Evolutionary conservation across 2,329 filamentous ascomycete genomes (phyloP).

Genomic region (Colletotrichum agaves): DNA sequence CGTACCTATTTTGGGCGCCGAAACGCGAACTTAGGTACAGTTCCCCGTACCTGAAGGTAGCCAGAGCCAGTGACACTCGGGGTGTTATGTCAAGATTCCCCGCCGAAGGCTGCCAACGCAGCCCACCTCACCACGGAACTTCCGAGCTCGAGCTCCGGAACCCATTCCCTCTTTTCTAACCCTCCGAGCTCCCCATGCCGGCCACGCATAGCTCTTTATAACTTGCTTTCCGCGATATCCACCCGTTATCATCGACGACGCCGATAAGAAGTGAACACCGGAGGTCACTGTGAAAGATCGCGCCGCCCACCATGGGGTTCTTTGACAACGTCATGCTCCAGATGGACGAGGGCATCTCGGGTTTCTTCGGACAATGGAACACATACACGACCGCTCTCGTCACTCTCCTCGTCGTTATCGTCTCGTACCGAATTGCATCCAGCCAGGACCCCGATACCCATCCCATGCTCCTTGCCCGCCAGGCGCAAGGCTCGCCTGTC

Average conservation of each 20-base stretch:
- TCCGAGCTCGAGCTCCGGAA: constrained; percentile 35
- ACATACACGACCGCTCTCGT: constrained; percentile 79
- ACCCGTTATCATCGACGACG: not conserved
- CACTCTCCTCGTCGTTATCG: constrained; percentile 71
- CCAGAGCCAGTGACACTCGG: constrained; percentile 1
- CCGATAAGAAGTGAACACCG: not conserved
- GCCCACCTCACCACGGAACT: constrained; percentile 33
- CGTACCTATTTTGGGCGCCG: constrained; percentile 1
- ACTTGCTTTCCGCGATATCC: constrained; percentile 6
- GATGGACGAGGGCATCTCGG: constrained; percentile 77
- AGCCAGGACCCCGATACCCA: constrained; percentile 88
- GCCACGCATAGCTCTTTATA: constrained; percentile 27
- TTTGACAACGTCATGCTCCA: constrained; percentile 69
- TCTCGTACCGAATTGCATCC: constrained; percentile 77
- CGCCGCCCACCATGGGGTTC: constrained; percentile 51
- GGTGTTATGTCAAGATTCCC: constrained; percentile 32
- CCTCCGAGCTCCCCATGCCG: constrained; percentile 33
- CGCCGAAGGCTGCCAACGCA: constrained; percentile 31
- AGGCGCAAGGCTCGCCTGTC: constrained; percentile 81
- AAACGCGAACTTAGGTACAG: not conserved
- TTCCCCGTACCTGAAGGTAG: not conserved
- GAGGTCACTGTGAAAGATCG: constrained; percentile 2
- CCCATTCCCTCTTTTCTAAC: constrained; percentile 2
- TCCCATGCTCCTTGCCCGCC: constrained; percentile 88
- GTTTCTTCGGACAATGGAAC: constrained; percentile 83